A percentile compares a stretch with the other conserved stretches of the same genome.
Evolutionary conservation across 805 yeast genomes (phyloP).

Genomic region (Ogataea henricii): DNA sequence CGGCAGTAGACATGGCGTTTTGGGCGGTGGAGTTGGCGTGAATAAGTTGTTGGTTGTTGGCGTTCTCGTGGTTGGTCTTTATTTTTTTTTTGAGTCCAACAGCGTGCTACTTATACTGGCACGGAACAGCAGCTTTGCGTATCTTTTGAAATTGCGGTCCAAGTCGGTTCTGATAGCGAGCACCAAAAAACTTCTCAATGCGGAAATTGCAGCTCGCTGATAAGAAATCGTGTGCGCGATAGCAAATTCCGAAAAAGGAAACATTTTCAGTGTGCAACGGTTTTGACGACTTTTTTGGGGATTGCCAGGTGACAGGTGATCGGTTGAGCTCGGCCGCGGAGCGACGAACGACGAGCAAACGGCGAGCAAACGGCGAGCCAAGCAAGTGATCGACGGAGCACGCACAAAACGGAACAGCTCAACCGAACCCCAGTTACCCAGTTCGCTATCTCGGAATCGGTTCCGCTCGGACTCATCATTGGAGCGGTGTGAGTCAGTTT

Average conservation of each 20-base stretch:
- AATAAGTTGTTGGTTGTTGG: too few relatives aligned
- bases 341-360: too few relatives aligned
- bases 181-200: slow-evolving; percentile 1
- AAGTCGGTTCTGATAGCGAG: background rate
- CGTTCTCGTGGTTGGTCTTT: slow-evolving; percentile 1
- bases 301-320: background rate
- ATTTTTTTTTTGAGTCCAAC: too few relatives aligned
- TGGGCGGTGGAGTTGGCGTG: background rate
- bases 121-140: background rate
- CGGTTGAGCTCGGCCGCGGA: slow-evolving; percentile 2
- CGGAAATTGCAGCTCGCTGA: slow-evolving; percentile 1
- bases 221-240: slow-evolving; percentile 2
- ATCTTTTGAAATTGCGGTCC: background rate
- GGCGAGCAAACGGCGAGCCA: background rate
- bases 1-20: slow-evolving; percentile 34
- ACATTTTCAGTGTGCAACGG: slow-evolving; percentile 4
- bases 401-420: too few relatives aligned
- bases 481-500: too few relatives aligned
- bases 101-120: background rate
- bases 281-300: slow-evolving; percentile 5
- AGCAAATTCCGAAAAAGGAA: background rate
- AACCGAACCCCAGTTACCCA: too few relatives aligned
- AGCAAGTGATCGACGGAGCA: background rate
- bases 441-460: too few relatives aligned
- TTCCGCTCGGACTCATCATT: too few relatives aligned